Evolutionary conservation across 495 filamentous ascomycete genomes (phyloP), one percentile per base, ranked within the genome.

Genomic region (Podospora anserina): DNA sequence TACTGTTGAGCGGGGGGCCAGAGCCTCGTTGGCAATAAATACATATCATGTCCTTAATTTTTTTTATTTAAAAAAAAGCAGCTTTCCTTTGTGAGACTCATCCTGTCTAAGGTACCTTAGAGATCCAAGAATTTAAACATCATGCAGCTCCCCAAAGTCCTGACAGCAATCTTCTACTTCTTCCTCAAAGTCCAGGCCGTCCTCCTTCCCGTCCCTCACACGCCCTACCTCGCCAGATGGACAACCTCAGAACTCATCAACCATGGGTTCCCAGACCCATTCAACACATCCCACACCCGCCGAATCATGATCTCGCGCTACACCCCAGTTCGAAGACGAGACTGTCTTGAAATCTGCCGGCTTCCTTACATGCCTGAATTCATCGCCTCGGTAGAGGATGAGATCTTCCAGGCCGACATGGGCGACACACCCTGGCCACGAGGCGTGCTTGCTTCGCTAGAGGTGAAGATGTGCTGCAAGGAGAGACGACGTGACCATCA

Each of bases 291-390:
- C 27, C 63, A 65, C 63, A 13, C 63, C 3, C 63, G 63, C 1
- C 63, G 63, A 19, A 65, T 57, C 63, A 65, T 65, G 63, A 65
- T 65, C 49, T 65, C 63, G 26, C 63, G 63, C 23, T 65, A 56
- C 53, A 65, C 63, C 2, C 63, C 63, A 18, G 28, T 65, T 13
- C 63, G 4, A 27, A 20, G 11, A 18, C 54, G 49, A 27, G 63
- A 55, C 49, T 65, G 63, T 55, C 53, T 57, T 0, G 27, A 27
- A n/a, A 65, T 1, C 39, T 49, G 39, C 15, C 39, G 13, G 9
- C 9, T 49, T 3, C 39, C 39, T 2, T 49, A 49, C 9, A 49
- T 49, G 39, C 7, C 7, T 16, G 39, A 49, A 13, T 49, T 49
- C 39, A 49, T 49, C 39, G 39, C 39, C 7, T 49, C 39, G 15